Evolutionary conservation across 208 protist genomes (phyloP).

Genomic region (Lotmaria passim): DNA sequence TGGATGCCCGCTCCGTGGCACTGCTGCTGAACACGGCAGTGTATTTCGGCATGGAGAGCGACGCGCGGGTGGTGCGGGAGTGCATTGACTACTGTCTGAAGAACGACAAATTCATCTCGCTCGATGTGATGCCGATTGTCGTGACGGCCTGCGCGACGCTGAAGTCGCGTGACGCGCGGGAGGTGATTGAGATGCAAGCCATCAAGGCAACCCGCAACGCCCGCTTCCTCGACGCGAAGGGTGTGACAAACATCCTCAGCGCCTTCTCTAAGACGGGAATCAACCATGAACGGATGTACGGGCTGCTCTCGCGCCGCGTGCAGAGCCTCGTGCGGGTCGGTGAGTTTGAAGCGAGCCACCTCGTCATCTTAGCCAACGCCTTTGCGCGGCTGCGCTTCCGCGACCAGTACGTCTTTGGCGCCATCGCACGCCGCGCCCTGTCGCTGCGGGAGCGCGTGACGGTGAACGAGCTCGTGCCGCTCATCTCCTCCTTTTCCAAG

Average conservation of each 20-base stretch:
- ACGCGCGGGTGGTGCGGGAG: conserved; percentile 90
- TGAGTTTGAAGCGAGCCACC: conserved; percentile 88
- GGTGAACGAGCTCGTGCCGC: conserved; percentile 88
- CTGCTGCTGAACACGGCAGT: conserved; percentile 90
- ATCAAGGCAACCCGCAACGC: conserved; percentile 86
- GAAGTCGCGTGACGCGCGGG: conserved; percentile 89
- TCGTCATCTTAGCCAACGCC: conserved; percentile 87
- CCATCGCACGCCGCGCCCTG: conserved; percentile 85
- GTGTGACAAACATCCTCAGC: conserved; percentile 86
- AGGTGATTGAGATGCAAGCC: conserved; percentile 93
- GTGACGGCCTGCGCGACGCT: conserved; percentile 91
- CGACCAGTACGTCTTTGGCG: conserved; percentile 82
- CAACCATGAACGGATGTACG: conserved; percentile 84
- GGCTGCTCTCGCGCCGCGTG: conserved; percentile 81
- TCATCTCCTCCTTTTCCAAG: conserved; percentile 87
- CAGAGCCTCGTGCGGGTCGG: conserved; percentile 88
- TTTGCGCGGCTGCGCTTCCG: conserved; percentile 82
- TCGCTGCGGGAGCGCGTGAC: conserved; percentile 90
- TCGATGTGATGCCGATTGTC: conserved; percentile 86
- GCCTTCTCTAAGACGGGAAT: conserved; percentile 91
- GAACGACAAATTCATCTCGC: conserved; percentile 88
- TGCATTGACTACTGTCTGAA: conserved; percentile 91
- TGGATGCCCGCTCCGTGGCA: conserved; percentile 87
- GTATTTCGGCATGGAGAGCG: conserved; percentile 95
- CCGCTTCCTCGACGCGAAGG: conserved; percentile 87